Evolutionary conservation across 345 rosid species (phyloP), one percentile per base, ranked within the genome.

Genomic region (Acer negundo): DNA sequence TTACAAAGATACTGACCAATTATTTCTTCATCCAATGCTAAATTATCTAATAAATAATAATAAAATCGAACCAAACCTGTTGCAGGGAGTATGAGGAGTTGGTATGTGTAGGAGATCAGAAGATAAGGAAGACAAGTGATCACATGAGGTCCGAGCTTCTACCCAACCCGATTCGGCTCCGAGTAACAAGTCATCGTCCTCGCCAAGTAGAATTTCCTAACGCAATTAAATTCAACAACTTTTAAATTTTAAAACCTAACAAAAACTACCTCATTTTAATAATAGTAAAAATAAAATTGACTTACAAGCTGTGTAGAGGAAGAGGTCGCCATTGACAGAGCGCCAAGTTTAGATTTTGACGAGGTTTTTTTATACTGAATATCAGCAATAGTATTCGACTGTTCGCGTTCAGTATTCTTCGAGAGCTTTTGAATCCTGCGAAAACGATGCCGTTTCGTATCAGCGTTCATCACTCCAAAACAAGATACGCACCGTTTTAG

Each of bases 131-230:
- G 62, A 76, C 90, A 93, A 82, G 86, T 95, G 99, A 78, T 90
- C 93, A 75, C 96, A 95, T 13, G 85, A 82, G 44, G 92, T 89
- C 47, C 88, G 88, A 28, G 98, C 92, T 76, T 95, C 98, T 0
- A 95, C 97, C 98, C 97, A 95, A 67, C 97, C 98, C 22, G 97
- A 90, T 61, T 81, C 97, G 10, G 90, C 88, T 55, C 97, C 98
- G 75, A 75, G 58, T 12, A 78, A 38, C 69, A 83, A 40, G 69
- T 86, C 87, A 2, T 61, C 76, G 19, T 80, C 90, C 56, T 77
- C 78, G 73, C 77, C 91, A 23, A 76, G 10, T 58, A 56, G 49
- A 42, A 35, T 65, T 64, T 77, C 88, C 93, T 90, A 58, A 75
- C 28, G 62, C 53, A 47, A 17, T 47, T 62, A 19, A 67, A 11